Evolutionary conservation across 2,329 filamentous ascomycete species (phyloP).

Genomic region (Fusarium temperatum): DNA sequence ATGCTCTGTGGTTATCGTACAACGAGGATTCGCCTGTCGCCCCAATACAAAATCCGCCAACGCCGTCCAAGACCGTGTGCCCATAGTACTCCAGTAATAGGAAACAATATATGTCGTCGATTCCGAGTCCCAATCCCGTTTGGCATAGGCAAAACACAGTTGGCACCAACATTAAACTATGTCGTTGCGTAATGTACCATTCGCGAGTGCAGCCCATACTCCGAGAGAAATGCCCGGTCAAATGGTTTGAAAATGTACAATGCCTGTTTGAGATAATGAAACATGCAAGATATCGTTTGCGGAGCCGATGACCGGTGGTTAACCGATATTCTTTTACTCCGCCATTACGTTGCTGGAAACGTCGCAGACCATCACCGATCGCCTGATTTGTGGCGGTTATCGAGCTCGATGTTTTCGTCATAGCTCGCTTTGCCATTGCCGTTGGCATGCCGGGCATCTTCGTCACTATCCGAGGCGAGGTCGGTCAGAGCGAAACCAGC

Average conservation of each 20-base stretch:
- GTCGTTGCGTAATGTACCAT: constrained; percentile 33
- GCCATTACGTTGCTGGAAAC: constrained; percentile 31
- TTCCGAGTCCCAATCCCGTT: constrained; percentile 23
- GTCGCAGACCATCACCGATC: constrained; percentile 42
- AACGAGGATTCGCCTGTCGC: constrained; percentile 40
- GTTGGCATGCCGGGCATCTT: constrained; percentile 58
- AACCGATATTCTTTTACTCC: constrained; percentile 9
- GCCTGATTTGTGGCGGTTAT: constrained; percentile 58
- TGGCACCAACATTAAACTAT: constrained; percentile 37
- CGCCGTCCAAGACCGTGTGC: constrained; percentile 41
- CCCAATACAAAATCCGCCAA: constrained; percentile 42
- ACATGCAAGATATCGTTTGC: constrained; percentile 28
- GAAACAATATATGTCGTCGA: constrained; percentile 37
- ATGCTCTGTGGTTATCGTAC: constrained; percentile 45
- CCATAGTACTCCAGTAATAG: constrained; percentile 42
- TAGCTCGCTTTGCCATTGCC: constrained; percentile 54
- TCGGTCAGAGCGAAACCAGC: constrained; percentile 80
- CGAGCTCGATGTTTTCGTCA: constrained; percentile 58
- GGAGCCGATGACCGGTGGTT: neutral
- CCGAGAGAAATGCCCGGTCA: constrained; percentile 31
- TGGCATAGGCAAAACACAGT: constrained; percentile 25
- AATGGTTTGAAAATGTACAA: constrained; percentile 44
- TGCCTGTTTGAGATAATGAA: constrained; percentile 34
- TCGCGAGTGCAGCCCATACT: constrained; percentile 35
- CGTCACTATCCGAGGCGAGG: constrained; percentile 79